A percentile compares a stretch with the other conserved stretches of the same genome.
phyloP scores from a whole-genome alignment of 306 rosid species.

The Quercus cerris region DNA sequence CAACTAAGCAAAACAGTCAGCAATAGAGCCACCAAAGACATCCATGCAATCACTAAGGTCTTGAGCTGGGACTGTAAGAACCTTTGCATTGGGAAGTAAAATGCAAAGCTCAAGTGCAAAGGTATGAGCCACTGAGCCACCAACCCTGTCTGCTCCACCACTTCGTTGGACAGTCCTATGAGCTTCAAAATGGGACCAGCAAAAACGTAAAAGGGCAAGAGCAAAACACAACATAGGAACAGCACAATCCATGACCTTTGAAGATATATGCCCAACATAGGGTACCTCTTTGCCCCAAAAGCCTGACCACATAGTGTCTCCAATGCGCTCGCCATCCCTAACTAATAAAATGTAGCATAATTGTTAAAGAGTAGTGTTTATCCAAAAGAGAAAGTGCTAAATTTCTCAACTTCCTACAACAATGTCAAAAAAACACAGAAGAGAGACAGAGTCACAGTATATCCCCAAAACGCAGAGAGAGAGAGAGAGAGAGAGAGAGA shows the following conservation, averaged over 20 bases:
- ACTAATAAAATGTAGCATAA: constrained; percentile 18
- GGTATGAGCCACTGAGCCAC: constrained; percentile 56
- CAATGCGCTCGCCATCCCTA: constrained; percentile 89
- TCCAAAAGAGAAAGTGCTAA: too few species aligned
- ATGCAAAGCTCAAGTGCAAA: constrained; percentile 54
- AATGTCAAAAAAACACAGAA: neutral
- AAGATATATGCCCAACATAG: constrained; percentile 78
- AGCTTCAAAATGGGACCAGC: constrained; percentile 47
- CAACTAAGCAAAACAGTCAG: constrained; percentile 51
- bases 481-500: neutral
- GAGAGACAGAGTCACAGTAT: neutral
- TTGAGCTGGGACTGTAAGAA: constrained; percentile 62
- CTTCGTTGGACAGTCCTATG: constrained; percentile 53
- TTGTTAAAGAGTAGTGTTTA: too few species aligned
- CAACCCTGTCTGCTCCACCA: constrained; percentile 48
- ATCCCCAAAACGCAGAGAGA: neutral
- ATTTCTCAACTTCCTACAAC: too few species aligned
- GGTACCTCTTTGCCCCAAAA: constrained; percentile 62
- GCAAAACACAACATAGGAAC: constrained; percentile 43
- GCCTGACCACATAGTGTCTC: constrained; percentile 92
- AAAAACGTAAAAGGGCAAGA: constrained; percentile 51
- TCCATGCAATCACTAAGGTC: constrained; percentile 47
- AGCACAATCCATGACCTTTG: constrained; percentile 84
- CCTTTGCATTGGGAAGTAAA: constrained; percentile 61
- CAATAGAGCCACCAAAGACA: constrained; percentile 31